These are phyloP conservation scores for Trichocladium antarcticum DNA, from an alignment of 495 filamentous ascomycete species.

Conservation along the genomic window DNA sequence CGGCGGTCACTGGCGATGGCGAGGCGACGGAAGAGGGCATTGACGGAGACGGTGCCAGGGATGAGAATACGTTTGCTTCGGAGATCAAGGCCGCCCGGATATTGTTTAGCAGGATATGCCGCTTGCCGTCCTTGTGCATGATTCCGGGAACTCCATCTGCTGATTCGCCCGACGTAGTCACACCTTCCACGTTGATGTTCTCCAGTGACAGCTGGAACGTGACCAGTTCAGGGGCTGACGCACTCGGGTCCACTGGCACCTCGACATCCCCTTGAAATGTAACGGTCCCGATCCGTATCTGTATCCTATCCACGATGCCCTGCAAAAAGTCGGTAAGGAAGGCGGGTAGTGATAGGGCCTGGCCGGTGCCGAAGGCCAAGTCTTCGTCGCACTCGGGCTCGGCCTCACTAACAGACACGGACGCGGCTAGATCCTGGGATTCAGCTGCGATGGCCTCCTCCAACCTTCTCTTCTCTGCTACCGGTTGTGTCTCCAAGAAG, in stretches of 20 bases:
- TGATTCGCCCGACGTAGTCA: slow-evolving; percentile 34
- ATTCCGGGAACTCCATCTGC: slow-evolving; percentile 23
- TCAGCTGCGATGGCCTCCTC: slow-evolving; percentile 62
- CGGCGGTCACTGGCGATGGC: slow-evolving; percentile 26
- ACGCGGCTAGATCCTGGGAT: slow-evolving; percentile 51
- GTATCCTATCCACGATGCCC: slow-evolving; percentile 68
- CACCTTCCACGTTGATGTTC: slow-evolving; percentile 53
- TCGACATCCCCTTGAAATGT: slow-evolving; percentile 50
- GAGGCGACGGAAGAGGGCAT: slow-evolving; percentile 51
- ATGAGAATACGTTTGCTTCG: slow-evolving; percentile 61
- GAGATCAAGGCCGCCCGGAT: slow-evolving; percentile 58
- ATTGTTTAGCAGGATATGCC: slow-evolving; percentile 50
- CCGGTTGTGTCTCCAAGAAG: slow-evolving; percentile 72
- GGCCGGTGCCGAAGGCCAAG: slow-evolving; percentile 56
- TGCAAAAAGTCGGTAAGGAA: slow-evolving; percentile 77
- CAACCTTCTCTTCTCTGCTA: slow-evolving; percentile 60
- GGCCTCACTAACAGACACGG: slow-evolving; percentile 44
- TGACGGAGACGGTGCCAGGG: slow-evolving; percentile 48
- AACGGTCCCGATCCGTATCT: slow-evolving; percentile 53
- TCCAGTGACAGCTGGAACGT: slow-evolving; percentile 56
- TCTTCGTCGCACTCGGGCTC: slow-evolving; percentile 59
- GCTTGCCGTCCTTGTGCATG: slow-evolving; percentile 48
- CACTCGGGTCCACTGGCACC: slow-evolving; percentile 49
- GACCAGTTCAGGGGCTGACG: slow-evolving; percentile 41
- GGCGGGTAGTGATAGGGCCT: slow-evolving; percentile 60